These are phyloP conservation scores for Trametes versicolor DNA, from an alignment of 1,284 basidiomycete species.

Conservation along the genomic window DNA sequence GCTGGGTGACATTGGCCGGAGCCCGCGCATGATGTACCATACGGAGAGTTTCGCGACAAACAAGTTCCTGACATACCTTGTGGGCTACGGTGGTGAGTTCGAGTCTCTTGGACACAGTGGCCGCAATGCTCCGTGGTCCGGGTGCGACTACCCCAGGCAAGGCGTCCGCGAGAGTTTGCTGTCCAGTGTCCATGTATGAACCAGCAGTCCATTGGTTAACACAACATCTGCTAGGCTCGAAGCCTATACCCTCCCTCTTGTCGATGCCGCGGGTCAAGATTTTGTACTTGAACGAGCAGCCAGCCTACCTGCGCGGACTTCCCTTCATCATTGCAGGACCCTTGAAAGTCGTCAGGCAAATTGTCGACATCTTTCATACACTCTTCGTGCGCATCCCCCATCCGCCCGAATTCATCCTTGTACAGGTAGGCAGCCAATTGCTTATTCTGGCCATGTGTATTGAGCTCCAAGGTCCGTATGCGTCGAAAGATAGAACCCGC, in stretches of 20 bases:
- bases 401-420: constrained; percentile 87
- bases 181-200: no score
- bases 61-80: constrained; percentile 82
- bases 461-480: not conserved
- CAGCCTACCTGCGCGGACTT: constrained; percentile 59
- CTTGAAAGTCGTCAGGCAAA: constrained; percentile 81
- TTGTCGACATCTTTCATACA: constrained; percentile 67
- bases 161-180: no score
- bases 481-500: constrained; percentile 81
- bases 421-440: constrained; percentile 73
- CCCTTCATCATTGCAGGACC: constrained; percentile 87
- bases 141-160: no score
- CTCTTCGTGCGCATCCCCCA: constrained; percentile 70
- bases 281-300: constrained; percentile 74
- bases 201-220: not conserved
- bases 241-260: constrained; percentile 74
- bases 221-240: constrained; percentile 64
- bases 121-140: not conserved
- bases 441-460: no score
- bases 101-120: not conserved
- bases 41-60: constrained; percentile 90
- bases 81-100: constrained; percentile 86
- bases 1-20: constrained; percentile 94
- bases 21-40: constrained; percentile 99
- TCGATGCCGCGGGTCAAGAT: constrained; percentile 72